phyloP scores from a whole-genome alignment of 225 moss, liverwort and hornwort genomes.

The Ulota crispa region DNA sequence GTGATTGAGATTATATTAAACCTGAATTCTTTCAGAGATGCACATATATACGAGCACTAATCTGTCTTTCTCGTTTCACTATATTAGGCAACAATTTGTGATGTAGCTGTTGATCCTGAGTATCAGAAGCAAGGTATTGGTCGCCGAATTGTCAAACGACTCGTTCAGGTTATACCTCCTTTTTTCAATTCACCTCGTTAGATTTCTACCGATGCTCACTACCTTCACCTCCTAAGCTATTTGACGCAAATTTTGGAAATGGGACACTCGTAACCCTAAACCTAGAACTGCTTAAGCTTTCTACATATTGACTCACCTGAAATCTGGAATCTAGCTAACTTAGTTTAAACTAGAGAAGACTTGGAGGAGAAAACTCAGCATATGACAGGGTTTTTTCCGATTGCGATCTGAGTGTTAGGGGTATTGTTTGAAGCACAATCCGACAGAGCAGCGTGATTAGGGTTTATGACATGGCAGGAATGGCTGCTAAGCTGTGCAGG shows the following conservation, averaged over 20 bases:
- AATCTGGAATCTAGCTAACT: not conserved
- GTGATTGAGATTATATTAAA: not conserved
- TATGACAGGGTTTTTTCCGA: not conserved
- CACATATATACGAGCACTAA: not conserved
- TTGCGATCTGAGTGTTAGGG: not conserved
- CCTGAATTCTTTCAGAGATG: slow-evolving; percentile 5
- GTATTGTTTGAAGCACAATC: not conserved
- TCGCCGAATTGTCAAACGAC: slow-evolving; percentile 85
- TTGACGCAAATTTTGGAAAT: not conserved
- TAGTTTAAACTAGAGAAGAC: not conserved
- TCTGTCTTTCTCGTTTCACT: not conserved
- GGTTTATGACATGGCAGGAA: not conserved
- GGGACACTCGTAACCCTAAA: not conserved
- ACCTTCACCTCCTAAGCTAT: not conserved
- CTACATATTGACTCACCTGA: not conserved
- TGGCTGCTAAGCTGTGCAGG: not conserved
- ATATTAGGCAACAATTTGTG: slow-evolving; percentile 90
- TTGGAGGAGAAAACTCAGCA: not conserved
- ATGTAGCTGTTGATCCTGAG: slow-evolving; percentile 95
- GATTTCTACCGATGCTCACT: not conserved
- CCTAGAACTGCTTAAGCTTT: not conserved
- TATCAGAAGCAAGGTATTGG: slow-evolving; percentile 94
- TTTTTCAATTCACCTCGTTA: not conserved
- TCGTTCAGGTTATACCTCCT: slow-evolving; percentile 70
- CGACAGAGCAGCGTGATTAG: not conserved